phyloP scores from a whole-genome alignment of 805 yeast genomes.

The Groenewaldozyma salmanticensis region DNA sequence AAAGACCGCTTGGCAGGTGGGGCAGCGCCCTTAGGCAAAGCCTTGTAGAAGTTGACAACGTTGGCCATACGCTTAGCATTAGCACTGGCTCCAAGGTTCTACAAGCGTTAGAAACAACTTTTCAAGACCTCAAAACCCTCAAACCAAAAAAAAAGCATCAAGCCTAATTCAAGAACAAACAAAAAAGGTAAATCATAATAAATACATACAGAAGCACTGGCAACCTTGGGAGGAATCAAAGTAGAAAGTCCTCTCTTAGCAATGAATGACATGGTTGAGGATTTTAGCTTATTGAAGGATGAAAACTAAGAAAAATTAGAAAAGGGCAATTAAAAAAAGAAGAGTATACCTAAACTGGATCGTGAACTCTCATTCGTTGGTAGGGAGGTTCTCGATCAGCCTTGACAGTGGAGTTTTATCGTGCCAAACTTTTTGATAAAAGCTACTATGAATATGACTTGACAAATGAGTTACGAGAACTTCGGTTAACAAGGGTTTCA shows the following conservation, averaged over 20 bases:
- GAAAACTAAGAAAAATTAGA: no score
- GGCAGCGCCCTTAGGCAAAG: conserved; percentile 89
- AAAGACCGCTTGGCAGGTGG: conserved; percentile 43
- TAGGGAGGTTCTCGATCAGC: no score
- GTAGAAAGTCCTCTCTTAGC: conserved; percentile 90
- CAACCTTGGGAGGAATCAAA: conserved; percentile 97
- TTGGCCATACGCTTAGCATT: conserved; percentile 94
- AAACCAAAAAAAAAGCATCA: neutral
- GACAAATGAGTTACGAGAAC: no score
- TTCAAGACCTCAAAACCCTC: neutral
- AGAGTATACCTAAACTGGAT: no score
- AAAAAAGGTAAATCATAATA: neutral
- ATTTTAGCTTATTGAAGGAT: no score
- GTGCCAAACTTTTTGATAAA: no score
- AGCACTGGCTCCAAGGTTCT: conserved; percentile 92
- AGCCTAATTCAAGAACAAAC: neutral
- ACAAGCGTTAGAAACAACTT: conserved; percentile 8
- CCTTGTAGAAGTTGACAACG: conserved; percentile 91
- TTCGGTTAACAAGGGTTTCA: no score
- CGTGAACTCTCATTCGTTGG: no score
- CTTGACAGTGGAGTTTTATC: no score
- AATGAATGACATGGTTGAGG: conserved; percentile 59
- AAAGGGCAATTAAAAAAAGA: no score
- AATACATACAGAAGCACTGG: conserved; percentile 75
- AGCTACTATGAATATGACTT: no score